These are phyloP conservation scores for Colletotrichum sp. DNA, from an alignment of 2,329 filamentous ascomycete species.

Conservation along the genomic window DNA sequence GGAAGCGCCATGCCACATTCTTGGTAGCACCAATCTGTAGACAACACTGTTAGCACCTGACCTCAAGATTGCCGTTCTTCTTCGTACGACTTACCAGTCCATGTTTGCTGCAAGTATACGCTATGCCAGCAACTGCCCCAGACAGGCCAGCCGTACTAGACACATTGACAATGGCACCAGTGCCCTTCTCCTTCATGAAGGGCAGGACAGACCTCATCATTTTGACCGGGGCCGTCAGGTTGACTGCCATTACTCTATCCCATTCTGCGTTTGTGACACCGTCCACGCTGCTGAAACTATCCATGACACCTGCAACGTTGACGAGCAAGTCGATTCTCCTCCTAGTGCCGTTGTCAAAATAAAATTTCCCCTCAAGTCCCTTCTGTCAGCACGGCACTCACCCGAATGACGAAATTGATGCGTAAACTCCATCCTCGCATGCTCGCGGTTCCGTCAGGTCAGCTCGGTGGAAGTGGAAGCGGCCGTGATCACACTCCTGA, in stretches of 20 bases:
- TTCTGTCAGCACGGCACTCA: not conserved
- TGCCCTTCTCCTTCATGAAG: constrained; percentile 41
- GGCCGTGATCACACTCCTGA: constrained; percentile 27
- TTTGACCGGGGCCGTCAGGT: constrained; percentile 46
- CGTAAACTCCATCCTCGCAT: constrained; percentile 27
- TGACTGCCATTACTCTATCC: constrained; percentile 44
- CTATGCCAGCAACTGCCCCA: constrained; percentile 44
- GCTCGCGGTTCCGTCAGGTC: constrained; percentile 33
- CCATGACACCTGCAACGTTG: constrained; percentile 49
- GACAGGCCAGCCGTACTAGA: constrained; percentile 36
- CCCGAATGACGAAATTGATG: constrained; percentile 2
- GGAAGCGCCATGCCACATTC: constrained; percentile 51
- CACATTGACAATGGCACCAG: constrained; percentile 47
- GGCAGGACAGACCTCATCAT: constrained; percentile 49
- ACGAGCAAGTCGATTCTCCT: constrained; percentile 44
- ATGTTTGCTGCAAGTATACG: constrained; percentile 51
- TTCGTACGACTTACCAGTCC: constrained; percentile 36
- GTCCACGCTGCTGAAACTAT: constrained; percentile 43
- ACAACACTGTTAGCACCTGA: not conserved
- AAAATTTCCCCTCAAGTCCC: not conserved
- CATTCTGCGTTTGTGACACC: constrained; percentile 41
- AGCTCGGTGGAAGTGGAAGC: constrained; percentile 37
- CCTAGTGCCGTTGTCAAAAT: not conserved
- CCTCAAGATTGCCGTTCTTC: not conserved
- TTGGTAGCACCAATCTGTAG: constrained; percentile 47